phyloP scores from a whole-genome alignment of 768 basidiomycete species.

The Amanita thiersii region DNA sequence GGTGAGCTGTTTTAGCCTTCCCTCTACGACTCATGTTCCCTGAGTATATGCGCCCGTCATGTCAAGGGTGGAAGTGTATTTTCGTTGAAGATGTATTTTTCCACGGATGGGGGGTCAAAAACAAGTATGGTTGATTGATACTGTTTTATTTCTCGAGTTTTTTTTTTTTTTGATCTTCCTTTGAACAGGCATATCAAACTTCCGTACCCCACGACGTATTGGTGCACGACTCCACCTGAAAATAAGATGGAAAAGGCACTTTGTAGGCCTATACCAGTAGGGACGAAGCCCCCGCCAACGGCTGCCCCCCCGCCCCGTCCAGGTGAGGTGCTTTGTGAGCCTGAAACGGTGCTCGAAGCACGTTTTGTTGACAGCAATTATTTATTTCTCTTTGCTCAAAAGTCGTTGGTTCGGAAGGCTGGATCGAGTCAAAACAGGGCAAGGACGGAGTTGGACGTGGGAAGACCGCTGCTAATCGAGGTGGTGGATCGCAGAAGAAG shows the following conservation, averaged over 20 bases:
- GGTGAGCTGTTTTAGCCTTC: slow-evolving; percentile 23
- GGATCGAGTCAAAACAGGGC: slow-evolving; percentile 20
- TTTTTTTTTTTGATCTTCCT: slow-evolving; percentile 4
- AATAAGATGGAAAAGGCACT: slow-evolving; percentile 35
- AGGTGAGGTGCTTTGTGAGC: slow-evolving; percentile 16
- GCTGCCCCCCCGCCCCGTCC: slow-evolving; percentile 12
- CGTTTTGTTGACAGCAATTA: not conserved
- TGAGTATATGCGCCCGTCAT: not conserved
- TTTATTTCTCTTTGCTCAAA: not conserved
- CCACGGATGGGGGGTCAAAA: slow-evolving; percentile 24
- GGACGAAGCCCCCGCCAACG: slow-evolving; percentile 23
- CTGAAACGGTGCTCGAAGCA: not conserved
- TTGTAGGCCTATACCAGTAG: slow-evolving; percentile 34
- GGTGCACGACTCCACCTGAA: slow-evolving; percentile 32
- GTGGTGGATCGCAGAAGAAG: not conserved
- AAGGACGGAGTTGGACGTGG: no score
- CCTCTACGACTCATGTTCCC: not conserved
- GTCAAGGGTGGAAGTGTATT: slow-evolving; percentile 46
- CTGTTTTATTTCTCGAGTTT: not conserved
- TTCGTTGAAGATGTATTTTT: slow-evolving; percentile 36
- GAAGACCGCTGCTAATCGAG: not conserved
- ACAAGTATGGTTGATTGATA: slow-evolving; percentile 19
- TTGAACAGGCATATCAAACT: slow-evolving; percentile 18
- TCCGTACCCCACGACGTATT: slow-evolving; percentile 33
- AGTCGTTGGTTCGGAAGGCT: slow-evolving; percentile 32